Conservation (phyloP, 257 asterid genomes). For the Avicennia marina region DNA sequence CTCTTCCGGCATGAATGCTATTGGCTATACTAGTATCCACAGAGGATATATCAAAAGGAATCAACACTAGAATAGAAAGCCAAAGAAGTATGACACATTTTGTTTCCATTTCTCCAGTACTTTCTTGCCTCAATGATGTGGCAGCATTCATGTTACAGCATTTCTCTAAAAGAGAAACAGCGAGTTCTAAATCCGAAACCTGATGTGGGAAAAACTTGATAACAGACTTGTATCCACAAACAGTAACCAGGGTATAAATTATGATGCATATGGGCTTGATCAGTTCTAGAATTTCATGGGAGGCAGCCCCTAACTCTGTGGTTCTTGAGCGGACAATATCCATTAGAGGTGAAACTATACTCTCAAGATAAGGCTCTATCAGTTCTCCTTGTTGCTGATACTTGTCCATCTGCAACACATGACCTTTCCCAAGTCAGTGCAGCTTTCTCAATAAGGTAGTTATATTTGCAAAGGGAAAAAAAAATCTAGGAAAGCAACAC, state of each 20-base stretch:
- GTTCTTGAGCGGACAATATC: constrained; percentile 70
- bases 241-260: constrained; percentile 85
- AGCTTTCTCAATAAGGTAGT: neutral
- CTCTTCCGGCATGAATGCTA: constrained; percentile 26
- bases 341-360: constrained; percentile 84
- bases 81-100: constrained; percentile 79
- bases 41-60: constrained; percentile 89
- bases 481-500: neutral
- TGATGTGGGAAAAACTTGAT: constrained; percentile 95
- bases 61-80: constrained; percentile 90
- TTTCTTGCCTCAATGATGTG: constrained; percentile 82
- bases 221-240: constrained; percentile 92
- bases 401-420: constrained; percentile 77
- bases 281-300: constrained; percentile 60
- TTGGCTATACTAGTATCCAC: constrained; percentile 77
- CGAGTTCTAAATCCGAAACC: constrained; percentile 94
- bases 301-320: constrained; percentile 51
- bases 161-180: constrained; percentile 79
- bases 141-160: constrained; percentile 56
- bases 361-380: constrained; percentile 90
- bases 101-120: constrained; percentile 99
- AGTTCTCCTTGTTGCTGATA: constrained; percentile 97
- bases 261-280: constrained; percentile 77
- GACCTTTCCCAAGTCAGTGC: constrained; percentile 17
- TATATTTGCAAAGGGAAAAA: neutral